Percentiles rank a stretch among this genome's conserved stretches.
Conservation (phyloP, 352 stramenopile species). For the Phytophthora pisi region DNA sequence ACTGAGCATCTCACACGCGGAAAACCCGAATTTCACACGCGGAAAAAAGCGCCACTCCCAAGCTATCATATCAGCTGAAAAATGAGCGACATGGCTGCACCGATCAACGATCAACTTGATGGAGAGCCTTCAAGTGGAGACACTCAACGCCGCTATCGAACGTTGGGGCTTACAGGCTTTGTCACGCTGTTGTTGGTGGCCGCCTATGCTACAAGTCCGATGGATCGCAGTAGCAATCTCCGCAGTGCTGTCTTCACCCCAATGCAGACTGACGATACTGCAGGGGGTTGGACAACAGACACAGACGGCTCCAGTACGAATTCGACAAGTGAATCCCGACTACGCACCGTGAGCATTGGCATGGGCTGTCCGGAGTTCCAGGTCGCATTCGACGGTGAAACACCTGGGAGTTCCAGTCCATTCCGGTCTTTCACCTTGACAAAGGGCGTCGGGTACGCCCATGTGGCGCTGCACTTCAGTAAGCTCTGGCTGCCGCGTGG, state of each 20-base stretch:
- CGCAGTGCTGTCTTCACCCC: not conserved
- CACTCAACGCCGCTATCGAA: not conserved
- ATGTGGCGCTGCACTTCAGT: constrained; percentile 50
- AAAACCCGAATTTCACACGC: too few relatives aligned
- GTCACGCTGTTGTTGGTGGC: constrained; percentile 1
- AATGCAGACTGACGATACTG: constrained; percentile 2
- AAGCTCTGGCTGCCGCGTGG: constrained; percentile 51
- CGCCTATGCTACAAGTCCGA: not conserved
- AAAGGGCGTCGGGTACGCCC: constrained; percentile 55
- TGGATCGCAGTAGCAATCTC: constrained; percentile 2
- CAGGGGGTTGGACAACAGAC: not conserved
- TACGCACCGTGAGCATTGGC: constrained; percentile 26
- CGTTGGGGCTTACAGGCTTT: not conserved
- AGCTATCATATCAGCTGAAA: not conserved
- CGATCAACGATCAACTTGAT: not conserved
- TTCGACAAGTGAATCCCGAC: not conserved
- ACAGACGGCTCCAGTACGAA: not conserved
- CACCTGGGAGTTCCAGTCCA: constrained; percentile 27
- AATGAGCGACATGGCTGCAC: not conserved
- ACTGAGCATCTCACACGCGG: too few relatives aligned
- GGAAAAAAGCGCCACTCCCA: too few relatives aligned
- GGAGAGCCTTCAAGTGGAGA: not conserved
- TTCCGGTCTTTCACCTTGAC: constrained; percentile 55
- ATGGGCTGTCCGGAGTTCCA: constrained; percentile 62
- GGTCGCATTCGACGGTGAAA: constrained; percentile 41